Base-by-base conservation (phyloP, 148 eudicot species). In the Vaccinium corymbosum region DNA sequence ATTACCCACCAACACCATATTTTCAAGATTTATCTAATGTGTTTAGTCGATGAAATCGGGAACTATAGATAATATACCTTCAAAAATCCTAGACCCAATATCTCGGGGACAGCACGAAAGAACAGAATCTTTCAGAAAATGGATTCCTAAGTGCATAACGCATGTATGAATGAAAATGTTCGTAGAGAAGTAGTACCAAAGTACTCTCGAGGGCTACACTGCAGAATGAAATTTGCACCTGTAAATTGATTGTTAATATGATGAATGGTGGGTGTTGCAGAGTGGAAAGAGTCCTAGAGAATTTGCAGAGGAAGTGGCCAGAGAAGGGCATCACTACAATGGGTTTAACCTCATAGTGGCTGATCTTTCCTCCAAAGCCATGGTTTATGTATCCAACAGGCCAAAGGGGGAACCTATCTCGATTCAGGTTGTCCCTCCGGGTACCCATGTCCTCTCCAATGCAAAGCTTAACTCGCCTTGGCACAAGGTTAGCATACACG, bases 311-410 rank as follows among this genome's bases (percentile, higher is more conserved):
- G 90, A 82, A 81, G 57, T 94, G 77, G 88, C 46, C 38, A 82
- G 87, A 80, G 97, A 94, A 80, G 95, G 85, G 17, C 84, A 92
- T 35, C 82, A 90, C 48, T 94, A 90, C 85, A 92, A 92, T 25
- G 97, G 95, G 20, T 92, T 94, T 83, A 94, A 94, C 81, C 93
- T 94, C 20, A 82, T 94, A 56, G 56, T 91, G 72, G 94, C 91
- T 48, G 95, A 94, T 90, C 83, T 90, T 81, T 49, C 82, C 13
- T 87, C 91, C 22, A 88, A 88, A 77, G 86, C 87, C 80, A 94
- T 94, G 97, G 85, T 94, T 73, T 94, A 94, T 84, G 80, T 94
- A 16, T 85, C 94, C 68, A 94, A 94, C 88, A 89, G 94, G 82
- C 90, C 94, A 0, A 87, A 88, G 74, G 94, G 90, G 29, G 91